Evolutionary conservation across 1,284 basidiomycete species (phyloP).

Genomic region (Papiliotrema terrestris): DNA sequence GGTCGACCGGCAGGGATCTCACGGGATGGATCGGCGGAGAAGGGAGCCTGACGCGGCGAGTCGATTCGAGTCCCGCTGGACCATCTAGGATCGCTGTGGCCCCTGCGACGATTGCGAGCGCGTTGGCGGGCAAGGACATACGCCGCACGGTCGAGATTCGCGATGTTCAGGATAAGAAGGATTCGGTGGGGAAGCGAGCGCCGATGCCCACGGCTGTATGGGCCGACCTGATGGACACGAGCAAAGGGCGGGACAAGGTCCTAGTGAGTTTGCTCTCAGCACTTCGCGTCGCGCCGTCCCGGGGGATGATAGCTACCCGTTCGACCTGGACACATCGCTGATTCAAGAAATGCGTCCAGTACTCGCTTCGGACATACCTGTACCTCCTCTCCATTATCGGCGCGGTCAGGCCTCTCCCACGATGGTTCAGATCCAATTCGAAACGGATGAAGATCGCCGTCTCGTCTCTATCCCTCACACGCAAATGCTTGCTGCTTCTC

Average conservation of each 20-base stretch:
- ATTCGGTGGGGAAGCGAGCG: background rate
- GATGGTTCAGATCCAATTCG: slow-evolving; percentile 34
- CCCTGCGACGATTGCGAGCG: no score
- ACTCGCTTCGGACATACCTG: slow-evolving; percentile 41
- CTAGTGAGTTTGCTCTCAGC: slow-evolving; percentile 41
- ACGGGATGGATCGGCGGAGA: no score
- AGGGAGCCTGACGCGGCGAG: no score
- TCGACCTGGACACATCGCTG: background rate
- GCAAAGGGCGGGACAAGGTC: slow-evolving; percentile 45
- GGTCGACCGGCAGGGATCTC: no score
- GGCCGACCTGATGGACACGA: slow-evolving; percentile 39
- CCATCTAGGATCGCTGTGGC: no score
- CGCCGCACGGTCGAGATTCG: background rate
- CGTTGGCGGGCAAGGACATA: background rate
- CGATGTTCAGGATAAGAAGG: background rate
- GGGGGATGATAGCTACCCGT: background rate
- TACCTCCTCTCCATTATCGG: slow-evolving; percentile 39
- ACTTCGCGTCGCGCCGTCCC: background rate
- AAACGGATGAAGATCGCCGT: slow-evolving; percentile 32
- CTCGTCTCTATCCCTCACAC: slow-evolving; percentile 34
- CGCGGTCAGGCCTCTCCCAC: slow-evolving; percentile 30
- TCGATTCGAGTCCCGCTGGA: no score
- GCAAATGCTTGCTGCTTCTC: slow-evolving; percentile 45
- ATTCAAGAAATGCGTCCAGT: slow-evolving; percentile 43
- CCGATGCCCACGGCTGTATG: slow-evolving; percentile 27